These are phyloP conservation scores for Arctium minus DNA, from an alignment of 129 eudicot genomes.

Conservation along the genomic window DNA sequence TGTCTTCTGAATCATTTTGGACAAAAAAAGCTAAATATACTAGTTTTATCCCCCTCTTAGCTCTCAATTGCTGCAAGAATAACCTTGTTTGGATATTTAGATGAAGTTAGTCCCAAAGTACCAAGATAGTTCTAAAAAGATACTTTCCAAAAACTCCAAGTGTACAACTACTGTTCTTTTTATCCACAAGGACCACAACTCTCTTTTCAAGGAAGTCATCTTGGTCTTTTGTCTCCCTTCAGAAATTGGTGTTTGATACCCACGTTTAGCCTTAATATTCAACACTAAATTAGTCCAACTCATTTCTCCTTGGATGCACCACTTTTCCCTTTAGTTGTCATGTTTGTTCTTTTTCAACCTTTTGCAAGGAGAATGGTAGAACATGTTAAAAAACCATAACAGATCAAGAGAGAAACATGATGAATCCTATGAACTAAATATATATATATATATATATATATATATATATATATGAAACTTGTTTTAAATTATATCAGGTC, in stretches of 20 bases:
- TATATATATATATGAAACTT: not conserved
- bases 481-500: not conserved
- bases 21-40: not conserved
- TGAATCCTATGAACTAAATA: not conserved
- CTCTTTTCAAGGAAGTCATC: not conserved
- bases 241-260: not conserved
- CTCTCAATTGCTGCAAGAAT: not conserved
- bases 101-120: not conserved
- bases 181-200: not conserved
- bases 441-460: not conserved
- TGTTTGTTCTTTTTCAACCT: not conserved
- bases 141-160: not conserved
- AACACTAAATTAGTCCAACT: not conserved
- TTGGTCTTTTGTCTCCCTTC: not conserved
- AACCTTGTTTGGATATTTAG: not conserved
- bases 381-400: not conserved
- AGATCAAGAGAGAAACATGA: not conserved
- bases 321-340: not conserved
- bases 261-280: not conserved
- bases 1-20: not conserved
- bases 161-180: not conserved
- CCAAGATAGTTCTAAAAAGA: not conserved
- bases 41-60: not conserved
- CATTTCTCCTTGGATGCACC: not conserved
- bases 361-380: not conserved